phyloP scores from a whole-genome alignment of 163 green algal species.

The Volvox carteri region DNA sequence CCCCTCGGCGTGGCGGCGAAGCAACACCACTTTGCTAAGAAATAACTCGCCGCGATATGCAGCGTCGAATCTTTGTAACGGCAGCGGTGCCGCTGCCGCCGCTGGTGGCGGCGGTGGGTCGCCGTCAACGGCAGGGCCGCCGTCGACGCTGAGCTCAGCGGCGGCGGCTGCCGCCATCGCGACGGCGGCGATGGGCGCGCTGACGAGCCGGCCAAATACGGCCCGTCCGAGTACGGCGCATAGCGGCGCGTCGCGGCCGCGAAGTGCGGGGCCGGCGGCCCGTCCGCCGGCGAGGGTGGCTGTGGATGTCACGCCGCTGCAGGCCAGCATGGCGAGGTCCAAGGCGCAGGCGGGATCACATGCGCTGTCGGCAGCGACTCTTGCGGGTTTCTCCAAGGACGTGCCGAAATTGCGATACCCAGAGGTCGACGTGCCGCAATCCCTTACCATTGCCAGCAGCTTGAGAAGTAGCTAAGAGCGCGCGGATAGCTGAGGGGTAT shows the following conservation, averaged over 20 bases:
- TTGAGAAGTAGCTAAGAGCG: not conserved
- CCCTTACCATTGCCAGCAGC: constrained; percentile 30
- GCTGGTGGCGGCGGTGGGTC: not conserved
- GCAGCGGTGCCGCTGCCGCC: not conserved
- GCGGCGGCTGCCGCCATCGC: not conserved
- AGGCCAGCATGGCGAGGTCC: constrained; percentile 33
- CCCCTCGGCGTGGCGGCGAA: constrained; percentile 37
- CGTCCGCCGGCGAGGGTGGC: constrained; percentile 47
- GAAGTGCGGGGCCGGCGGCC: constrained; percentile 21
- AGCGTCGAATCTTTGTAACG: constrained; percentile 1
- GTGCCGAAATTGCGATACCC: constrained; percentile 48
- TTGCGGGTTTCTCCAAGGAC: constrained; percentile 45
- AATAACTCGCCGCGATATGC: not conserved
- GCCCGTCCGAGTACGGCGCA: constrained; percentile 10
- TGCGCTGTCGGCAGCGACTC: not conserved
- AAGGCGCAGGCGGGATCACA: constrained; percentile 41
- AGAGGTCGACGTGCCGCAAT: constrained; percentile 45
- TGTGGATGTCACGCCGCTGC: constrained; percentile 42
- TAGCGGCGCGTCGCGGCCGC: not conserved
- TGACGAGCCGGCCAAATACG: not conserved
- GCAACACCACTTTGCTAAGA: not conserved
- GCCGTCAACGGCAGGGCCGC: not conserved
- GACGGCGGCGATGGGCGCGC: constrained; percentile 14
- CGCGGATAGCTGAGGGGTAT: no score
- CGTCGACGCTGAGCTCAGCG: not conserved